Base-by-base conservation (phyloP, 371 early-diverging fungal genomes). In the Conidiobolus incongruus region DNA sequence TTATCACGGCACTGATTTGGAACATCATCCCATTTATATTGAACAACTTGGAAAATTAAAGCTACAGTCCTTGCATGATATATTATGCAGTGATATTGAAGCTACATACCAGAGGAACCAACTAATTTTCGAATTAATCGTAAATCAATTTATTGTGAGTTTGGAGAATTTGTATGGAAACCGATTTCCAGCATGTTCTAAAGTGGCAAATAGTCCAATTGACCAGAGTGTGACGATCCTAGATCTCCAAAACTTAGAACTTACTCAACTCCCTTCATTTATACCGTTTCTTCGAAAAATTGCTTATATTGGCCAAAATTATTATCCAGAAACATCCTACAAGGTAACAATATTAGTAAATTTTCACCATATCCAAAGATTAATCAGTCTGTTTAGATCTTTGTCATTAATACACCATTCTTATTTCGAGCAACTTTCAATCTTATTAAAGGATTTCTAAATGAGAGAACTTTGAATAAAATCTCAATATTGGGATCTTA, bases 251-350 rank as follows among this genome's bases (percentile, higher is more conserved):
- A 67, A 68, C 29, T 72, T 73, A 31, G 59, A 65, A 13, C 45
- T 80, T 28, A 56, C 58, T 30, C 67, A 68, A 43, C 72, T 73
- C 44, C 55, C 61, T 35, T 56, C 48, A 37, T 72, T 73, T 35
- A 51, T 57, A 44, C 56, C 59, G 43, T 54, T 77, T 26, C 61
- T 80, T 43, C 63, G 64, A 51, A 60, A 66, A 43, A 66, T 72
- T 11, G 65, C 75, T 13, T 49, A 60, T 30, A 75, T 77, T 53
- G 70, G 72, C 10, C 77, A 77, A 47, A 66, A 77, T 57, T 75
- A 81, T 63, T 81, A 81, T 55, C 81, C 81, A 3, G 81, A 81
- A 50, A 68, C 65, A 58, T 59, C 77, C 53, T 77, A 77, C 20
- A 43, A 35, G 43, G 43, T 43, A 43, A 43, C 6, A 8, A 8